phyloP scores from a whole-genome alignment of 2,329 filamentous ascomycete genomes.

The Phyllosticta citriasiana region DNA sequence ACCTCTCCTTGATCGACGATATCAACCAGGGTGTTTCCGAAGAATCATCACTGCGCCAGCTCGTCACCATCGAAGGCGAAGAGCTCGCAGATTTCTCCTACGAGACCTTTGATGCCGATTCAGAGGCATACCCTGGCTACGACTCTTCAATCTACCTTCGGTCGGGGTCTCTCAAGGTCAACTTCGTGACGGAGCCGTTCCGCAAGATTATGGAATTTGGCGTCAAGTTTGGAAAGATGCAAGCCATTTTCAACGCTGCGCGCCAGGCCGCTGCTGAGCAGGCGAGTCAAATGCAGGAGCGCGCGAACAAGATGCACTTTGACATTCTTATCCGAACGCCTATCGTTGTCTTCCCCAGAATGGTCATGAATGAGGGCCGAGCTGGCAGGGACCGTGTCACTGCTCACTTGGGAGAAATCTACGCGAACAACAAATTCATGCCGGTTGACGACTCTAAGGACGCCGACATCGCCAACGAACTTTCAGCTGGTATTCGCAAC shows the following conservation, averaged over 20 bases:
- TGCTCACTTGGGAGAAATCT: constrained; percentile 93
- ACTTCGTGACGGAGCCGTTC: constrained; percentile 95
- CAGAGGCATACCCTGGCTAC: constrained; percentile 79
- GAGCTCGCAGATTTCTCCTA: constrained; percentile 96
- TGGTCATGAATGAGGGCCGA: constrained; percentile 54
- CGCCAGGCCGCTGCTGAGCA: constrained; percentile 89
- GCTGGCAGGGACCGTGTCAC: constrained; percentile 74
- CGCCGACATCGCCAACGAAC: constrained; percentile 72
- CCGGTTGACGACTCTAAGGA: constrained; percentile 68
- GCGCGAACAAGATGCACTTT: constrained; percentile 81
- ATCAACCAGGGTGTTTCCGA: constrained; percentile 81
- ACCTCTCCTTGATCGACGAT: constrained; percentile 83
- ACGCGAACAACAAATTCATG: constrained; percentile 86
- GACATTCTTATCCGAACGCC: constrained; percentile 90
- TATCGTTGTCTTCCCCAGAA: constrained; percentile 86
- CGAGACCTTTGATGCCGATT: constrained; percentile 77
- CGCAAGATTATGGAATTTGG: constrained; percentile 96
- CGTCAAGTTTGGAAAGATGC: constrained; percentile 99
- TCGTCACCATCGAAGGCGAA: constrained; percentile 91
- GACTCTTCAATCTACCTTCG: constrained; percentile 85
- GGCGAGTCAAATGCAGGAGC: constrained; percentile 86
- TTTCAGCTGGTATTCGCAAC: constrained; percentile 84
- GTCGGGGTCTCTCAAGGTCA: constrained; percentile 91
- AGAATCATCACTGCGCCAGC: constrained; percentile 68
- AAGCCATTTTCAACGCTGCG: constrained; percentile 95